phyloP scores from a whole-genome alignment of 768 basidiomycete species.

The Amanita jacksonii region DNA sequence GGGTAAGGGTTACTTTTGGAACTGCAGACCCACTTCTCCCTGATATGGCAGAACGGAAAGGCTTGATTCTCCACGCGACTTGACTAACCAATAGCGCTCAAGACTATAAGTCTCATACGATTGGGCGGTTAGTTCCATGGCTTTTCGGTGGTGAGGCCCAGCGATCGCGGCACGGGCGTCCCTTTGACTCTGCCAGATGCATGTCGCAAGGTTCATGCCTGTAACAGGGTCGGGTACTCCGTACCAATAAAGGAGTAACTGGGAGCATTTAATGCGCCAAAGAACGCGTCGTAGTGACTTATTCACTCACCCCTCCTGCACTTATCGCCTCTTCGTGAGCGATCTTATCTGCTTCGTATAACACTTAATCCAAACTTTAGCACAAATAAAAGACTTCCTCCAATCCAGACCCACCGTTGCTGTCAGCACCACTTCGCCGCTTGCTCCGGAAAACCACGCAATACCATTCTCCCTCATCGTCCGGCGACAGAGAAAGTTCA shows the following conservation, averaged over 20 bases:
- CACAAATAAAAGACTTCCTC: too few relatives aligned
- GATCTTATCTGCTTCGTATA: constrained; percentile 79
- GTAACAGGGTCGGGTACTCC: constrained; percentile 69
- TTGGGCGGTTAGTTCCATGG: constrained; percentile 68
- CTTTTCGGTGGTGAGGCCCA: constrained; percentile 70
- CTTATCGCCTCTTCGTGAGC: constrained; percentile 92
- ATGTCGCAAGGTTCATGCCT: constrained; percentile 87
- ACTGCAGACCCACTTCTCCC: constrained; percentile 65
- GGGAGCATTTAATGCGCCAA: constrained; percentile 20
- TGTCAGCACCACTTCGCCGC: constrained; percentile 62
- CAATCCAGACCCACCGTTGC: constrained; percentile 48
- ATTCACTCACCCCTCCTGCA: constrained; percentile 66
- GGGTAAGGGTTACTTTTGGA: too few relatives aligned
- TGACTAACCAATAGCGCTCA: constrained; percentile 67
- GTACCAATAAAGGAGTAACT: constrained; percentile 93
- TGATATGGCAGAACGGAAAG: constrained; percentile 53
- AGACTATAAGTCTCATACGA: constrained; percentile 76
- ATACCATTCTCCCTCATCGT: constrained; percentile 84
- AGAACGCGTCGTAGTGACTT: constrained; percentile 43
- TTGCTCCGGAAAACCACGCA: constrained; percentile 83
- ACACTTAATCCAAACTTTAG: too few relatives aligned
- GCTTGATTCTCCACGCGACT: constrained; percentile 46
- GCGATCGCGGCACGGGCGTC: constrained; percentile 77
- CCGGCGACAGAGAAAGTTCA: constrained; percentile 52
- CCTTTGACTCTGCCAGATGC: constrained; percentile 87